phyloP scores from a whole-genome alignment of 805 yeast genomes.

The Kurtzmaniella fragi region DNA sequence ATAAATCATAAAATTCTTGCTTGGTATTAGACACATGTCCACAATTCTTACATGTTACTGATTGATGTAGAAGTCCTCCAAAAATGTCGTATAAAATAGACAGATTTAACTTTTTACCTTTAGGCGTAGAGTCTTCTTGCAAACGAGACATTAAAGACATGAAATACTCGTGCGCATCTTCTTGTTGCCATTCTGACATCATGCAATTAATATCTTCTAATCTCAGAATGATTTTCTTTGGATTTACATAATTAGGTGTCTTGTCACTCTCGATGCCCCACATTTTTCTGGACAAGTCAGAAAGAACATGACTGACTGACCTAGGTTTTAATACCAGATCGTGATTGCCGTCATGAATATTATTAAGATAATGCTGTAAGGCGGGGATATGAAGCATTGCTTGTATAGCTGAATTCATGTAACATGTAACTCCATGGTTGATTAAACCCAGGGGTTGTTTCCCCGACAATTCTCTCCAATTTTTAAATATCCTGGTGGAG shows the following conservation, averaged over 20 bases:
- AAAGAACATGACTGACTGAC: constrained; percentile 62
- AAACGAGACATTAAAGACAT: constrained; percentile 85
- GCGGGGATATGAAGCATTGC: constrained; percentile 90
- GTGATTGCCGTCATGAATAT: constrained; percentile 53
- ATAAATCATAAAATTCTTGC: constrained; percentile 91
- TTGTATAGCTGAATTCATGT: constrained; percentile 93
- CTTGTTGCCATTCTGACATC: constrained; percentile 98
- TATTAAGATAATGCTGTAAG: constrained; percentile 72
- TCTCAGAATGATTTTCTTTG: constrained; percentile 64
- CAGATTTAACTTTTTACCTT: constrained; percentile 75
- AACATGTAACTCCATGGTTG: constrained; percentile 94
- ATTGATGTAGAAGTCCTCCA: constrained; percentile 85
- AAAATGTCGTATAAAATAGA: constrained; percentile 88
- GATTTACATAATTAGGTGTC: constrained; percentile 56
- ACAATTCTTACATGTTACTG: constrained; percentile 79
- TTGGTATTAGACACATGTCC: constrained; percentile 78
- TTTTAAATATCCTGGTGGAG: constrained; percentile 57
- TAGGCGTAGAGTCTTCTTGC: constrained; percentile 91
- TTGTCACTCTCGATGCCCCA: constrained; percentile 50
- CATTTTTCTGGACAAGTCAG: constrained; percentile 65
- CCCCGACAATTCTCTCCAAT: constrained; percentile 56
- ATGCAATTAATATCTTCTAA: constrained; percentile 84
- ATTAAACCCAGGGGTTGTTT: constrained; percentile 67
- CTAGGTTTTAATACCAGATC: constrained; percentile 40
- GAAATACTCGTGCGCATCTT: constrained; percentile 94